Base-by-base conservation (phyloP, 345 rosid species). In the Brassica rapa region DNA sequence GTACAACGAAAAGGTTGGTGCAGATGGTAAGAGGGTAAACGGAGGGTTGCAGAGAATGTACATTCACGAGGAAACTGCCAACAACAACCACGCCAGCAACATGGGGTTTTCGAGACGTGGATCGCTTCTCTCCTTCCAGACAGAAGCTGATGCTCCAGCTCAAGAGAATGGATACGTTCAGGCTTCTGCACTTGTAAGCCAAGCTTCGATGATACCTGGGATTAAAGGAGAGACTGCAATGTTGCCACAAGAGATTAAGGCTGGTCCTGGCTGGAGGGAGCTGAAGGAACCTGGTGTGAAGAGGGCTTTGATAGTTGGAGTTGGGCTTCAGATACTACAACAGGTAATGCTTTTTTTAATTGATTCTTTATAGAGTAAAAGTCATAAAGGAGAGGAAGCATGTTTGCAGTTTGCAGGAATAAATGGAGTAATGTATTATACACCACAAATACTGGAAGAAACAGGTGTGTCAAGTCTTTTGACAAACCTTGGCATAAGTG, bases 401-500 rank as follows among this genome's bases (percentile, higher is more conserved):
- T 62, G 11, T 70, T 62, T 78, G 82, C 84, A 91, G 98, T 86
- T 93, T 84, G 86, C 97, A 27, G 98, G 98, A 49, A 93, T 93
- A 77, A 90, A 89, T 39, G 97, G 96, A 53, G 94, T 93, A 57
- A 88, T 91, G 62, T 93, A 91, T 79, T 93, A 91, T 81, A 93
- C 98, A 35, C 98, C 96, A 75, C 97, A 93, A 83, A 93, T 93
- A 80, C 87, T 91, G 12, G 92, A 91, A 72, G 73, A 91, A 2
- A 92, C 97, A 16, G 97, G 97, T 7, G 97, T 88, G 0, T 87
- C 84, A 72, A 87, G 92, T 81, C 93, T 93, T 61, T 86, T 93
- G 59, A 73, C 85, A 65, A 77, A 82, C 82, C 29, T 88, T 73
- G 97, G 97, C 60, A 69, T 93, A 62, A 25, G 91, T 71, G 68